Evolutionary conservation across 169 alveolate species (phyloP).

Genomic region (Besnoitia besnoiti): DNA sequence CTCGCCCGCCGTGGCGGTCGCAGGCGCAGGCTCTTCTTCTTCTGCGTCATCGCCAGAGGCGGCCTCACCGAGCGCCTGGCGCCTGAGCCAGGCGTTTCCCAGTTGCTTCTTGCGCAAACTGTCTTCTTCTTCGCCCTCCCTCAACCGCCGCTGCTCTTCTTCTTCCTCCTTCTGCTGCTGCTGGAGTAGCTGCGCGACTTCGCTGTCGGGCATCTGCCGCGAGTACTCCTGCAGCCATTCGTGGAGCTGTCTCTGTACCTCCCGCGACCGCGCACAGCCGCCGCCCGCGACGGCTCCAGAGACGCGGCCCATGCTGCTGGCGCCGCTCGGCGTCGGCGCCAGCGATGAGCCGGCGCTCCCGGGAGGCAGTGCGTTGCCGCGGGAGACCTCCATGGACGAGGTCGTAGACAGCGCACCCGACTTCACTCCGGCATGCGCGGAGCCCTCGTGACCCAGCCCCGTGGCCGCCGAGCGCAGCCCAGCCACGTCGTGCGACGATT

Average conservation of each 20-base stretch:
- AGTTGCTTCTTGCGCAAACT: not conserved
- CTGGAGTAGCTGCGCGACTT: conserved; percentile 66
- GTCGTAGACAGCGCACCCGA: too few species aligned
- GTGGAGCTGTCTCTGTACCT: conserved; percentile 65
- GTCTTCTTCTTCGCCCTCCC: not conserved
- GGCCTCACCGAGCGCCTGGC: not conserved
- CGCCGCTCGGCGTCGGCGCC: too few species aligned
- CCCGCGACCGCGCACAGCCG: conserved; percentile 57
- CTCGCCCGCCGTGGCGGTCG: not conserved
- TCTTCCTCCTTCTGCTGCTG: conserved; percentile 44
- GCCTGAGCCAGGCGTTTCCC: conserved; percentile 11
- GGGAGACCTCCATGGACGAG: too few species aligned
- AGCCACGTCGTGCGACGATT: not conserved
- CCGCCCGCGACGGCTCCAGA: conserved; percentile 65
- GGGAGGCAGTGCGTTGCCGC: too few species aligned
- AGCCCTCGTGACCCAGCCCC: not conserved
- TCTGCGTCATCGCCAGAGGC: not conserved
- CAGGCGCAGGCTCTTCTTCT: not conserved
- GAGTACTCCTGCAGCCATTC: conserved; percentile 63
- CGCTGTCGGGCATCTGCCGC: conserved; percentile 59
- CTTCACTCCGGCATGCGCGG: not conserved
- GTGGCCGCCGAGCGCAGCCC: not conserved
- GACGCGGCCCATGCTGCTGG: not conserved
- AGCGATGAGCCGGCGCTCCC: too few species aligned
- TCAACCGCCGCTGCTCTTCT: not conserved